Evolutionary conservation across 1,284 basidiomycete genomes (phyloP).

Genomic region (Xanthoconium separans): DNA sequence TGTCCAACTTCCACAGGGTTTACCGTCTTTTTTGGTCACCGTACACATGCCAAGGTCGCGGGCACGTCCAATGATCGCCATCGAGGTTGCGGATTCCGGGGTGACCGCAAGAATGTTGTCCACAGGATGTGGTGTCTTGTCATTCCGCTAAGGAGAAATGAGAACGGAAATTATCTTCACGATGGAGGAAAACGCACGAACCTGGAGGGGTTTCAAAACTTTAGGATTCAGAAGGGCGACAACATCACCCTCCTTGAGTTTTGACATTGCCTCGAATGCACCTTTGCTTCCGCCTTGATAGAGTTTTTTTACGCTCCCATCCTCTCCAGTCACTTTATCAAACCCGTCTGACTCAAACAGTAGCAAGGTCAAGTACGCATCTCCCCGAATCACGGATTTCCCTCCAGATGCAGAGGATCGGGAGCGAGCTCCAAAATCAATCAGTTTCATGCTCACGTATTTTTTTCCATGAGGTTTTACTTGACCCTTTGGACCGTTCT

Average conservation of each 20-base stretch:
- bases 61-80: constrained; percentile 84
- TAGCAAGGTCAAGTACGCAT: constrained; percentile 80
- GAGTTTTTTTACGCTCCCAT: constrained; percentile 54
- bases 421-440: constrained; percentile 72
- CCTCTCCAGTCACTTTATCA: constrained; percentile 50
- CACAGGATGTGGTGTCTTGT: constrained; percentile 63
- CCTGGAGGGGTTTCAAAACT: constrained; percentile 83
- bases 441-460: constrained; percentile 85
- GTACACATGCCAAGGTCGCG: constrained; percentile 83
- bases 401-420: constrained; percentile 52
- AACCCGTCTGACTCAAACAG: constrained; percentile 85
- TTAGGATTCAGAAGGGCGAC: constrained; percentile 88
- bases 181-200: constrained; percentile 34
- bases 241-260: constrained; percentile 85
- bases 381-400: constrained; percentile 66
- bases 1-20: constrained; percentile 81
- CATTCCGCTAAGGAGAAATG: constrained; percentile 39
- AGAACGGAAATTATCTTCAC: background rate
- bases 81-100: constrained; percentile 76
- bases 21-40: constrained; percentile 77
- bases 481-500: constrained; percentile 21
- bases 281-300: constrained; percentile 90
- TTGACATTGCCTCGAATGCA: constrained; percentile 87
- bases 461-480: constrained; percentile 63
- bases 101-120: constrained; percentile 86